Percentiles rank a stretch among this genome's conserved stretches.
Evolutionary conservation across 208 protist species (phyloP).

Genomic region (Trypanosoma vivax): DNA sequence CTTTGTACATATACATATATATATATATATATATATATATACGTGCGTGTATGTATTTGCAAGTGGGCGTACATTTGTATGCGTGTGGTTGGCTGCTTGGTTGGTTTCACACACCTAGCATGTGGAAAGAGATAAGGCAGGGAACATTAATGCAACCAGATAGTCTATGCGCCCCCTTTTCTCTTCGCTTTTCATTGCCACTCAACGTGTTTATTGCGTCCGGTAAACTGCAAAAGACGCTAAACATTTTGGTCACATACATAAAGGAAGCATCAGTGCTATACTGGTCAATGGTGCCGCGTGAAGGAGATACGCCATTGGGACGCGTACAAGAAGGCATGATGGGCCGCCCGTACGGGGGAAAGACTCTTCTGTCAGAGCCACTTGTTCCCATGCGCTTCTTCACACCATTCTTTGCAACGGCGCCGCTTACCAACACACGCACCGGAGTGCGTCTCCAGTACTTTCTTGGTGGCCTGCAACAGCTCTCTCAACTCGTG

Average conservation of each 20-base stretch:
- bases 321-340: neutral
- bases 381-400: neutral
- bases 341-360: neutral
- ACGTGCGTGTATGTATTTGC: neutral
- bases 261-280: too few species aligned
- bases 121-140: too few species aligned
- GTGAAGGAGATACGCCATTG: too few species aligned
- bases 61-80: neutral
- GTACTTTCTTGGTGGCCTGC: constrained; percentile 19
- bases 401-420: constrained; percentile 25
- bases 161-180: too few species aligned
- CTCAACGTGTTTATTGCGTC: neutral
- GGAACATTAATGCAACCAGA: too few species aligned
- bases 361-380: neutral
- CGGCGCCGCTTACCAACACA: constrained; percentile 13
- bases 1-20: neutral
- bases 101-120: too few species aligned
- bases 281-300: too few species aligned
- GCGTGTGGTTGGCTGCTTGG: too few species aligned
- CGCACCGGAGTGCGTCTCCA: constrained; percentile 12
- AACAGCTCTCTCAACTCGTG: constrained; percentile 27
- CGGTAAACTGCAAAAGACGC: neutral
- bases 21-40: neutral
- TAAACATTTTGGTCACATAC: neutral
- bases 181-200: too few species aligned